phyloP scores from a whole-genome alignment of 768 basidiomycete genomes.

The Gyrodon lividus region DNA sequence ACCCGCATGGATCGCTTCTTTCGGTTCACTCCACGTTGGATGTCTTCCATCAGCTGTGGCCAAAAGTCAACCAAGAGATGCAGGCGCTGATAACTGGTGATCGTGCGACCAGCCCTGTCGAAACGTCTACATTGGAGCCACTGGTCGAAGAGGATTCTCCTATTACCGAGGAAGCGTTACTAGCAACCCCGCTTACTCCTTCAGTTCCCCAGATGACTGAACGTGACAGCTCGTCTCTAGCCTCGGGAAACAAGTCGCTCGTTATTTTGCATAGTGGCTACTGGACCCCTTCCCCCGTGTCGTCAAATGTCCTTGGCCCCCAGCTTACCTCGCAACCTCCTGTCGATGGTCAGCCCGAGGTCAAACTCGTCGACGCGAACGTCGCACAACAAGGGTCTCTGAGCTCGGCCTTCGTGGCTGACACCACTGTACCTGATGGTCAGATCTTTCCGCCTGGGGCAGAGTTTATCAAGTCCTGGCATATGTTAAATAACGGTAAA shows the following conservation, averaged over 20 bases:
- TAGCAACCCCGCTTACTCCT: slow-evolving; percentile 25
- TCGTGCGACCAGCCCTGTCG: not conserved
- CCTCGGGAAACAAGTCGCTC: slow-evolving; percentile 25
- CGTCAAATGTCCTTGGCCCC: slow-evolving; percentile 2
- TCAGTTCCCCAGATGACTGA: slow-evolving; percentile 5
- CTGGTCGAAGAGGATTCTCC: slow-evolving; percentile 22
- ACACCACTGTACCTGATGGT: slow-evolving; percentile 73
- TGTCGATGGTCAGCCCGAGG: slow-evolving; percentile 1
- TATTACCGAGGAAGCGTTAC: slow-evolving; percentile 29
- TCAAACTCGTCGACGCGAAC: not conserved
- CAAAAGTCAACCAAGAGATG: slow-evolving; percentile 37
- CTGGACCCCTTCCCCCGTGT: slow-evolving; percentile 15
- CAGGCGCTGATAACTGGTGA: slow-evolving; percentile 1
- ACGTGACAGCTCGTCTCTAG: not conserved
- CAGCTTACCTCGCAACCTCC: not conserved
- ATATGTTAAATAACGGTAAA: slow-evolving; percentile 63
- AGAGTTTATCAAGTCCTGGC: slow-evolving; percentile 85
- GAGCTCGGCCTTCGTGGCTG: slow-evolving; percentile 57
- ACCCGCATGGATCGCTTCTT: slow-evolving; percentile 7
- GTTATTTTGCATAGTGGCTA: slow-evolving; percentile 34
- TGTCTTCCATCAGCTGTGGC: slow-evolving; percentile 32
- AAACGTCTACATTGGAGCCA: not conserved
- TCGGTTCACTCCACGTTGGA: slow-evolving; percentile 14
- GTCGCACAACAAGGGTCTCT: slow-evolving; percentile 20
- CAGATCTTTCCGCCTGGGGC: slow-evolving; percentile 80